Base-by-base conservation (phyloP, 257 asterid species). In the Ilex aquifolium region DNA sequence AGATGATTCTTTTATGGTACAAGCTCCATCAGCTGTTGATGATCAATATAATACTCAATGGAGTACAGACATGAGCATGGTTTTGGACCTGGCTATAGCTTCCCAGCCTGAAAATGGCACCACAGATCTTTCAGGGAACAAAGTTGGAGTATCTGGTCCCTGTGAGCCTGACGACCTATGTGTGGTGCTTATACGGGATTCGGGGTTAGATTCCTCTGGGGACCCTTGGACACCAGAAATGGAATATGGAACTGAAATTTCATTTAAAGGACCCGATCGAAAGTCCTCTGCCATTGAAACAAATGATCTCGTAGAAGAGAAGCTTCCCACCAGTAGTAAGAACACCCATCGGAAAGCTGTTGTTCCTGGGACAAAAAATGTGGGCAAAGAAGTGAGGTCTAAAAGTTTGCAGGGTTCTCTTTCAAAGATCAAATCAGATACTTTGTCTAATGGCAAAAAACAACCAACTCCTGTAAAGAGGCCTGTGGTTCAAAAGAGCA, bases 1-100 rank as follows among this genome's bases (percentile, higher is more conserved):
- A 31, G 97, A 89, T 59, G 95, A 86, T 73, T 89, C 95, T 49
- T 80, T 86, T 80, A 86, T 89, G 46, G 63, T 86, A 70, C 94
- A 86, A 60, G 79, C 95, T 29, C 71, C 82, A 60, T 61, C 82
- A 17, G 64, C 66, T 36, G 61, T 31, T 21, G 70, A 77, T 13
- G 80, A 77, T 46, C 76, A 64, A 13, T 73, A 76, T 63, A 73
- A 46, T 31, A 80, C 85, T 72, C 58, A 69, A 57, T 89, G 97
- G 97, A 89, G 69, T 69, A 84, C 85, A 10, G 94, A 86, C 59
- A 67, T 82, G 59, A 72, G 68, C 82, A 82, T 79, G 77, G 88
- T 76, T 11, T 79, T 80, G 29, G 93, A 76, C 64, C 62, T 80
- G 32, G 69, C 69, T 61, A 61, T 51, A 3, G 57, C 79, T 5